Conservation (phyloP, 2,329 filamentous ascomycete species). For the Penicillium janthinellum region DNA sequence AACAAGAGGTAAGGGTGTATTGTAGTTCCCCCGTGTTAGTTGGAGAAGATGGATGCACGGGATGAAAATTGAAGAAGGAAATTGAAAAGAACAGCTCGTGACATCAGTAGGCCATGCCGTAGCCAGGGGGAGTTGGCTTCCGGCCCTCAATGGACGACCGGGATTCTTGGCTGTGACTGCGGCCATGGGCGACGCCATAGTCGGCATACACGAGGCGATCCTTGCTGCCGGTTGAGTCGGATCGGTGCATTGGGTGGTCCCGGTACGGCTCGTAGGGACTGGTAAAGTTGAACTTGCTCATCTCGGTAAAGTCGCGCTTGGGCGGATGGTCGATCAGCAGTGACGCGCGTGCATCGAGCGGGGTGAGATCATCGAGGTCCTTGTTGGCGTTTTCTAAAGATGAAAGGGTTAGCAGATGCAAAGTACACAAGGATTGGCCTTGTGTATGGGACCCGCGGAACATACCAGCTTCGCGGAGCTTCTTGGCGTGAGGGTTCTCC, state of each 20-base stretch:
- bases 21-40: neutral
- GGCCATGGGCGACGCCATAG: constrained; percentile 31
- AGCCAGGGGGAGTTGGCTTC: constrained; percentile 33
- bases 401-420: constrained; percentile 6
- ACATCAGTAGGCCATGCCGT: constrained; percentile 37
- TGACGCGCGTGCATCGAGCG: constrained; percentile 70
- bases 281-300: constrained; percentile 45
- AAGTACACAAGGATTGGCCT: neutral
- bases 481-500: constrained; percentile 86
- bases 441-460: neutral
- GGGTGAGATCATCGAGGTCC: constrained; percentile 80
- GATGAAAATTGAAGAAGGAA: constrained; percentile 3
- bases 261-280: constrained; percentile 45
- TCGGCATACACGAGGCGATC: constrained; percentile 37
- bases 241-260: constrained; percentile 33
- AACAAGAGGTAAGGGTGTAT: constrained; percentile 2
- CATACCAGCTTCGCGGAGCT: constrained; percentile 87
- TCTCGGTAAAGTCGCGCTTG: constrained; percentile 36
- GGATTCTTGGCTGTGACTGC: constrained; percentile 32
- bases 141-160: constrained; percentile 37
- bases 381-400: constrained; percentile 70
- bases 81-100: constrained; percentile 13
- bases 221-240: constrained; percentile 35
- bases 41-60: neutral
- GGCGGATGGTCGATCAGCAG: constrained; percentile 69